Conservation (phyloP, 805 yeast species). For the Starmerella scarabaei region DNA sequence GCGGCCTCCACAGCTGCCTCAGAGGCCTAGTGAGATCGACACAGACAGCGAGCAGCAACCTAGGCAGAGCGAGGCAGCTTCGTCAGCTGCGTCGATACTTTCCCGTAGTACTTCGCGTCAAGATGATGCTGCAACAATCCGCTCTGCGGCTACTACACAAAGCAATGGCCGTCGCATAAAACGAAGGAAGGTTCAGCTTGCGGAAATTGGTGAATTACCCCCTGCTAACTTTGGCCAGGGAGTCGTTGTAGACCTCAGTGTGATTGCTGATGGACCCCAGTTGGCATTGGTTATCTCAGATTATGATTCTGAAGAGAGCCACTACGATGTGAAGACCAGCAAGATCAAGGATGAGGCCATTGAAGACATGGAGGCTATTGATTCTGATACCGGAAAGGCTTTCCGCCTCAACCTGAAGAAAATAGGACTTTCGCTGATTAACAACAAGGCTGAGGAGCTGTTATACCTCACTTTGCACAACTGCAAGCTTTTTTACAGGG, state of each 20-base stretch:
- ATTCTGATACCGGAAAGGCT: slow-evolving; percentile 11
- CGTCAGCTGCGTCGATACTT: slow-evolving; percentile 1
- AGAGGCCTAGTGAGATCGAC: neutral
- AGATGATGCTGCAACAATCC: neutral
- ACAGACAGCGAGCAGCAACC: neutral
- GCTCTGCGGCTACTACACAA: neutral
- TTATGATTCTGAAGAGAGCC: slow-evolving; percentile 63
- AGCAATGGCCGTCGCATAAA: neutral
- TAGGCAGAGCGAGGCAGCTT: neutral
- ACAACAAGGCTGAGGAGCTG: slow-evolving; percentile 57
- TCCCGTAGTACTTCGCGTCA: neutral
- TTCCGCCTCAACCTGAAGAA: slow-evolving; percentile 59
- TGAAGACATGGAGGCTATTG: slow-evolving; percentile 16
- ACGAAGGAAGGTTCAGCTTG: slow-evolving; percentile 58
- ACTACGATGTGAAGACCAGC: slow-evolving; percentile 36
- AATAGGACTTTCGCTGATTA: slow-evolving; percentile 73
- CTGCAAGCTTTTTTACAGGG: slow-evolving; percentile 64
- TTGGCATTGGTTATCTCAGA: slow-evolving; percentile 76
- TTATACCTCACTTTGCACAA: slow-evolving; percentile 77
- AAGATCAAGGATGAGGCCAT: slow-evolving; percentile 16
- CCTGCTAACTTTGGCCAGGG: slow-evolving; percentile 53
- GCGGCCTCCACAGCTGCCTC: neutral
- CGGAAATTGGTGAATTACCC: slow-evolving; percentile 81
- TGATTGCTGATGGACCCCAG: slow-evolving; percentile 91
- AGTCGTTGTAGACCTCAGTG: slow-evolving; percentile 71